These are phyloP conservation scores for Rutstroemia sp. DNA, from an alignment of 2,329 filamentous ascomycete genomes.

Conservation along the genomic window DNA sequence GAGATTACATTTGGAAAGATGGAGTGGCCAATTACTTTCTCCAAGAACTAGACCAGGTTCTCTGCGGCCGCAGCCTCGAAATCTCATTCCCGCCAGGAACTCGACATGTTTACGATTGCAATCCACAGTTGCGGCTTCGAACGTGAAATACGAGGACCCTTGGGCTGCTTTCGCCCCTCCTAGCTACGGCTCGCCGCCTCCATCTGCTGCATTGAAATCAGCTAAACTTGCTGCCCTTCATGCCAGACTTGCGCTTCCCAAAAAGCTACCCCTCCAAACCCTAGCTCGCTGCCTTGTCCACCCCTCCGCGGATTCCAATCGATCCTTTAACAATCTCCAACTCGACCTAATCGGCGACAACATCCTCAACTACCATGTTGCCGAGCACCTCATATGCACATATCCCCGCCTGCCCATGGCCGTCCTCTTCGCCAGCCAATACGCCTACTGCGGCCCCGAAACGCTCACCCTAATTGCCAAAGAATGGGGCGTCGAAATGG, in stretches of 20 bases:
- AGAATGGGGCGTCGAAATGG: constrained; percentile 88
- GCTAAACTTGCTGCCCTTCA: constrained; percentile 90
- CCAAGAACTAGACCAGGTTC: constrained; percentile 34
- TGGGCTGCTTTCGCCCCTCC: constrained; percentile 14
- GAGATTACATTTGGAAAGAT: constrained; percentile 52
- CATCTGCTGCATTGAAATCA: constrained; percentile 59
- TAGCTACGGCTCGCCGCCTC: constrained; percentile 41
- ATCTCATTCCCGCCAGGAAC: constrained; percentile 37
- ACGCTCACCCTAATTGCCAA: constrained; percentile 66
- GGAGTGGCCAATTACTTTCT: constrained; percentile 52
- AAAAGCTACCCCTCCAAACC: constrained; percentile 75
- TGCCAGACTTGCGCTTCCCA: constrained; percentile 75
- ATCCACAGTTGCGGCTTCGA: constrained; percentile 11
- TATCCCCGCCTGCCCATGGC: constrained; percentile 86
- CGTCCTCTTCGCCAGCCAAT: constrained; percentile 81
- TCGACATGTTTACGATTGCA: constrained; percentile 29
- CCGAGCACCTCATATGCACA: constrained; percentile 79
- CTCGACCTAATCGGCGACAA: constrained; percentile 75
- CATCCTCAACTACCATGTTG: constrained; percentile 80
- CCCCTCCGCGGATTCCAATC: constrained; percentile 70
- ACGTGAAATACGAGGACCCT: constrained; percentile 24
- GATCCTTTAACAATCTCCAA: constrained; percentile 81
- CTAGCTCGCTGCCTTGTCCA: constrained; percentile 83
- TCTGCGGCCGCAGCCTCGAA: constrained; percentile 45
- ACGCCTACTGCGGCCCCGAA: constrained; percentile 71